Evolutionary conservation across 208 protist genomes (phyloP), one percentile per base, ranked within the genome.

Genomic region (Acanthamoeba lugdunensis): DNA sequence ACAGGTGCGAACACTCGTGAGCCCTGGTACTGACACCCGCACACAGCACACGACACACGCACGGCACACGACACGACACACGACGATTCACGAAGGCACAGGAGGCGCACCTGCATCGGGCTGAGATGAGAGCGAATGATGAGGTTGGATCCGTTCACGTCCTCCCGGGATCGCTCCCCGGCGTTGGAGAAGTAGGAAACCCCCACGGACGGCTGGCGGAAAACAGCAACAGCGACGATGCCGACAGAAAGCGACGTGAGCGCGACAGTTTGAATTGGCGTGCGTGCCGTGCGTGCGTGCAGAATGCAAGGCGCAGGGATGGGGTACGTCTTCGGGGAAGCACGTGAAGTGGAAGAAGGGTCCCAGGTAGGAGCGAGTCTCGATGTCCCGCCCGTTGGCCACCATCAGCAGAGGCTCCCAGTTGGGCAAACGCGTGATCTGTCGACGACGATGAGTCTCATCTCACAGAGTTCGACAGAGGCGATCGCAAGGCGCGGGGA

Each of bases 331-430:
- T 45, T 92, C 88, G 41, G 88, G 88, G 67, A 92, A 92, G 67
- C 63, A 79, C 14, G 56, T 81, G n/a, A 92, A 81, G 45, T 4
- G 56, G 67, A 92, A 92, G 88, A 92, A 92, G 52, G 88, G 65
- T 30, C 88, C 88, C 56, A 92, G 50, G 69, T 65, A 92, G 6
- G 88, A 56, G 13, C 88, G 56, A 0, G 25, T 2, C 52, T 92
- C 88, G 18, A 81, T 25, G 28, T 92, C 88, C 18, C 67, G 16
- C 25, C 88, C 88, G 79, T 92, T 73, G 37, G 63, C 54, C 23
- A 11, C 41, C 8, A 16, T 50, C 41, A 56, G 37, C 21, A 41
- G 52, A 33, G 67, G n/a, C 56, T 92, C 41, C 88, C 88, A 92
- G 45, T 81, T 81, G 14, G 23, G 88, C 65, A 92, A n/a, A 16